Percentiles rank a stretch among this genome's conserved stretches.
Evolutionary conservation across 306 rosid genomes (phyloP).

Genomic region (Prunus davidiana): DNA sequence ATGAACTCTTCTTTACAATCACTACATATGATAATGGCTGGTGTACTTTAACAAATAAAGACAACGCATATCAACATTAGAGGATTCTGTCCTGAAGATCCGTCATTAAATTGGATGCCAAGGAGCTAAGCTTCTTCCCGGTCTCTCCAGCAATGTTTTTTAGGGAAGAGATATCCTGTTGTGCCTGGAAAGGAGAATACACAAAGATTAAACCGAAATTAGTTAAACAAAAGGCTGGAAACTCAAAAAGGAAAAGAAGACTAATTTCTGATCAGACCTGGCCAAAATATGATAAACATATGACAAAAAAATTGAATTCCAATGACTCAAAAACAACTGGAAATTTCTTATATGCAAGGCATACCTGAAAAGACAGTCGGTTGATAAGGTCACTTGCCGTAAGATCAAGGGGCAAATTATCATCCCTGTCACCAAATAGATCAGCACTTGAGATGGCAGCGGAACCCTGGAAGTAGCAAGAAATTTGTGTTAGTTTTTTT

Average conservation of each 20-base stretch:
- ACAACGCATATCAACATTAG: constrained; percentile 42
- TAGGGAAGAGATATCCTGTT: constrained; percentile 79
- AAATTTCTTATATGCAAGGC: neutral
- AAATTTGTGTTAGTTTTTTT: neutral
- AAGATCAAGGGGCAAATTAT: constrained; percentile 55
- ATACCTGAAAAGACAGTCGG: constrained; percentile 72
- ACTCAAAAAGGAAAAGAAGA: neutral
- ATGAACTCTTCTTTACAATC: constrained; percentile 34
- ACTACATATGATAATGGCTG: constrained; percentile 30
- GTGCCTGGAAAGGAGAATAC: constrained; percentile 51
- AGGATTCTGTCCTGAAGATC: constrained; percentile 91
- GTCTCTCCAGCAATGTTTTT: constrained; percentile 91
- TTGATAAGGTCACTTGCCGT: constrained; percentile 63
- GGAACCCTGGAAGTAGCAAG: constrained; percentile 55
- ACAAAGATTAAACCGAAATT: neutral
- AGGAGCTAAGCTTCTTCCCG: constrained; percentile 79
- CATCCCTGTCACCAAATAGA: constrained; percentile 57
- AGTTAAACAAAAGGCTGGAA: neutral
- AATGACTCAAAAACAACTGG: neutral
- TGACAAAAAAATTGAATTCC: neutral
- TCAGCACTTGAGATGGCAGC: constrained; percentile 86
- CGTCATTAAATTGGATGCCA: constrained; percentile 77
- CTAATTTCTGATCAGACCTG: too few species aligned
- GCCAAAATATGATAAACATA: neutral
- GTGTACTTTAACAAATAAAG: constrained; percentile 18